Evolutionary conservation across 441 rosid species (phyloP).

Genomic region (Hypseocharis bilobata): DNA sequence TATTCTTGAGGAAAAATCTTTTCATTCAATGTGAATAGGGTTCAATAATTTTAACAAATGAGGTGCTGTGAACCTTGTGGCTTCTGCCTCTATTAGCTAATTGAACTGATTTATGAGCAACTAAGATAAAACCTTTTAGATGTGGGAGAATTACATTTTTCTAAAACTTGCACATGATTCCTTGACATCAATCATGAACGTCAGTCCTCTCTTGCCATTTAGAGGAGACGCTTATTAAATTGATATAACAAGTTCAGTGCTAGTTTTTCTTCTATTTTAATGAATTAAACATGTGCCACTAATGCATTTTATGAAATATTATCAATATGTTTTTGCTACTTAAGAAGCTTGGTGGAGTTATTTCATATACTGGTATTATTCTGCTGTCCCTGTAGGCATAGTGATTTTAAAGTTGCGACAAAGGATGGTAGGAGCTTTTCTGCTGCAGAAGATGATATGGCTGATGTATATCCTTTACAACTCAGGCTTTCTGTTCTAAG

Average conservation of each 20-base stretch:
- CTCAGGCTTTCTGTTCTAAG: slow-evolving; percentile 62
- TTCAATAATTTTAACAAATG: not conserved
- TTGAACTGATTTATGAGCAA: not conserved
- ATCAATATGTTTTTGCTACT: not conserved
- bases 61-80: too few species aligned
- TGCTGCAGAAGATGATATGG: slow-evolving; percentile 80
- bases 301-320: not conserved
- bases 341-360: slow-evolving; percentile 8
- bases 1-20: not conserved
- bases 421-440: slow-evolving; percentile 59
- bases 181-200: too few species aligned
- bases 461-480: slow-evolving; percentile 85
- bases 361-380: slow-evolving; percentile 11
- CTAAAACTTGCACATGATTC: too few species aligned
- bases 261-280: too few species aligned
- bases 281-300: too few species aligned
- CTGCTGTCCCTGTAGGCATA: slow-evolving; percentile 49
- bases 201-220: too few species aligned
- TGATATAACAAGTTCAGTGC: too few species aligned
- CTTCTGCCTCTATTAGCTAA: not conserved
- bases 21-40: not conserved
- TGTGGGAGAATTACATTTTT: too few species aligned
- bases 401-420: slow-evolving; percentile 54
- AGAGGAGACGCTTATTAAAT: too few species aligned
- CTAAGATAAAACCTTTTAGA: too few species aligned